Conservation (phyloP, 1,139 yeast species). For the Hemisphaericaspora subhashii region DNA sequence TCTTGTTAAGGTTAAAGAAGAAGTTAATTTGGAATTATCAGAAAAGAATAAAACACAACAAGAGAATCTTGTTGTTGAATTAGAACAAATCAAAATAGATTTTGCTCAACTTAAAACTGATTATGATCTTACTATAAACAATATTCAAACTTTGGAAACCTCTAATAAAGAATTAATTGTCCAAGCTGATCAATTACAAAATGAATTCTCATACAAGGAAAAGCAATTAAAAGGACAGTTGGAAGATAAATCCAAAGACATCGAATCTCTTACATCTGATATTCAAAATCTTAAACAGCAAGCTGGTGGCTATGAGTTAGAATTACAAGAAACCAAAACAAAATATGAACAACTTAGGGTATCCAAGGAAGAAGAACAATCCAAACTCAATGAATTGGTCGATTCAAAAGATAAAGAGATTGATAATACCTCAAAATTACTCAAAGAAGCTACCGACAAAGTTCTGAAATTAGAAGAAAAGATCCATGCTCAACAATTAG, state of each 20-base stretch:
- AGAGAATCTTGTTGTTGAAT: slow-evolving; percentile 6
- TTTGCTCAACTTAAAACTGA: slow-evolving; percentile 6
- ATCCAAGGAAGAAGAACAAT: not conserved
- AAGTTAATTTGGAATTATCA: not conserved
- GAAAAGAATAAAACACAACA: slow-evolving; percentile 1
- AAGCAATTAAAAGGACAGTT: not conserved
- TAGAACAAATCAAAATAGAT: slow-evolving; percentile 11
- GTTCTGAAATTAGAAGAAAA: not conserved
- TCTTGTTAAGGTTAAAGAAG: not conserved
- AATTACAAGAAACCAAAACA: not conserved
- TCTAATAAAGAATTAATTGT: not conserved
- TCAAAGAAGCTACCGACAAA: not conserved
- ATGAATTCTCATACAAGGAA: not conserved
- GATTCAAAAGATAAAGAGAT: not conserved
- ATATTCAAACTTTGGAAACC: not conserved
- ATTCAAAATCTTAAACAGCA: not conserved
- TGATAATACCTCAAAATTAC: not conserved
- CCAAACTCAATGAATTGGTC: not conserved
- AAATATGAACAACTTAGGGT: not conserved
- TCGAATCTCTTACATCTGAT: not conserved
- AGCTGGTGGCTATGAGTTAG: not conserved
- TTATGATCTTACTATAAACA: not conserved
- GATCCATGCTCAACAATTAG: not conserved
- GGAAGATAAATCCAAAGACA: not conserved
- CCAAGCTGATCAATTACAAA: not conserved